A percentile compares a stretch with the other conserved stretches of the same genome.
phyloP scores from a whole-genome alignment of 164 flowering plant genomes.

The Sextonia rubra region DNA sequence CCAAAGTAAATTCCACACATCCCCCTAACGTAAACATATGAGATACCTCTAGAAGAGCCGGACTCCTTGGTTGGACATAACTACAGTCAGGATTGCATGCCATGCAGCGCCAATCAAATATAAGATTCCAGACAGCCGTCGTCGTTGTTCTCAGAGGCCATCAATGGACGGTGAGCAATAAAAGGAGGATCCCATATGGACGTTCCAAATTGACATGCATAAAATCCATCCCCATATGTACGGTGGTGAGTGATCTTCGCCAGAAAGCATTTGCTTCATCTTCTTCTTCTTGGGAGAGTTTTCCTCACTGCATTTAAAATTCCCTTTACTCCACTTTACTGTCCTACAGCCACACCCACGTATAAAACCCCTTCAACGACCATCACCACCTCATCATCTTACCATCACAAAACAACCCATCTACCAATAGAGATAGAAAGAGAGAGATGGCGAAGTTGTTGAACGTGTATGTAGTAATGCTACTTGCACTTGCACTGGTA shows the following conservation, averaged over 20 bases:
- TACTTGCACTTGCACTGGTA: background rate
- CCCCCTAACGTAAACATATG: too few species aligned
- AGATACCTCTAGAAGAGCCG: too few species aligned
- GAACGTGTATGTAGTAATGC: background rate
- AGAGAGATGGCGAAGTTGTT: constrained; percentile 14
- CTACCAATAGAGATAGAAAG: constrained; percentile 3
- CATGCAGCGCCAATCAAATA: too few species aligned
- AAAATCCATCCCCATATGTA: too few species aligned
- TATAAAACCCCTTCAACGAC: background rate
- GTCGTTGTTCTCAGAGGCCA: too few species aligned
- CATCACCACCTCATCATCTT: background rate
- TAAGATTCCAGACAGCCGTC: too few species aligned
- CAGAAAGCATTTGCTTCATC: background rate
- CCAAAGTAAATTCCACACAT: too few species aligned
- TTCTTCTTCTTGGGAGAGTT: background rate
- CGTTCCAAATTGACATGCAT: too few species aligned
- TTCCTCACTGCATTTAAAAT: background rate
- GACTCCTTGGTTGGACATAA: too few species aligned
- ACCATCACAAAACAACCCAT: background rate
- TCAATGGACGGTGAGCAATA: too few species aligned
- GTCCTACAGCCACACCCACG: background rate
- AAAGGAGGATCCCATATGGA: too few species aligned
- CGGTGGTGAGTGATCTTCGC: background rate
- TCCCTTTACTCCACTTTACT: background rate
- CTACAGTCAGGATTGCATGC: too few species aligned